Evolutionary conservation across 768 basidiomycete species (phyloP).

Genomic region (Chalciporus sphaerocephalus): DNA sequence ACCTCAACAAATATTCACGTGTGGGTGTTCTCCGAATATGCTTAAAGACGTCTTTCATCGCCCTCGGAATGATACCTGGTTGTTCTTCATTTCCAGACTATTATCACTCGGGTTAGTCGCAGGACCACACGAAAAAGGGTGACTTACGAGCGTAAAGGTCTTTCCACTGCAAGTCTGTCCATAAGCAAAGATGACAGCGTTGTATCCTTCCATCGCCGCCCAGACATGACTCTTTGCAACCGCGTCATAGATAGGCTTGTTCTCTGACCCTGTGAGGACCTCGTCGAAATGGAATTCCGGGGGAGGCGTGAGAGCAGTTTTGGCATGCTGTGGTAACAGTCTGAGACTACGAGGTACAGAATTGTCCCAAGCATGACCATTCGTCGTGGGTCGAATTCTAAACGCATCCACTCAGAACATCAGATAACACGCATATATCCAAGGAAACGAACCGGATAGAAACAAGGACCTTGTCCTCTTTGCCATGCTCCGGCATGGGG

Average conservation of each 20-base stretch:
- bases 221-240: slow-evolving; percentile 76
- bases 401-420: slow-evolving; percentile 2
- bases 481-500: slow-evolving; percentile 51
- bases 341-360: slow-evolving; percentile 50
- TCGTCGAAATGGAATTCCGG: slow-evolving; percentile 68
- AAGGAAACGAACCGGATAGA: slow-evolving; percentile 59
- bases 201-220: slow-evolving; percentile 96
- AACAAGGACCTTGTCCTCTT: slow-evolving; percentile 82
- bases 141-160: slow-evolving; percentile 58
- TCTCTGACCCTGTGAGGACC: slow-evolving; percentile 72
- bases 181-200: slow-evolving; percentile 92
- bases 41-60: slow-evolving; percentile 88
- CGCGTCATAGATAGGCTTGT: slow-evolving; percentile 73
- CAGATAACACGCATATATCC: not conserved
- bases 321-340: slow-evolving; percentile 54
- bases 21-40: slow-evolving; percentile 72
- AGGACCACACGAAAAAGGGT: slow-evolving; percentile 22
- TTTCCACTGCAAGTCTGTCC: slow-evolving; percentile 85
- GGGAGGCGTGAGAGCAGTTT: slow-evolving; percentile 36
- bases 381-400: slow-evolving; percentile 61
- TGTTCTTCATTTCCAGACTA: slow-evolving; percentile 75
- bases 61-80: slow-evolving; percentile 91
- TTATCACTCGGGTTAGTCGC: slow-evolving; percentile 26
- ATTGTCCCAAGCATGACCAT: slow-evolving; percentile 53
- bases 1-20: slow-evolving; percentile 90